Conservation (phyloP, 169 alveolate species). For the Cryptosporidium ubiquitum region DNA sequence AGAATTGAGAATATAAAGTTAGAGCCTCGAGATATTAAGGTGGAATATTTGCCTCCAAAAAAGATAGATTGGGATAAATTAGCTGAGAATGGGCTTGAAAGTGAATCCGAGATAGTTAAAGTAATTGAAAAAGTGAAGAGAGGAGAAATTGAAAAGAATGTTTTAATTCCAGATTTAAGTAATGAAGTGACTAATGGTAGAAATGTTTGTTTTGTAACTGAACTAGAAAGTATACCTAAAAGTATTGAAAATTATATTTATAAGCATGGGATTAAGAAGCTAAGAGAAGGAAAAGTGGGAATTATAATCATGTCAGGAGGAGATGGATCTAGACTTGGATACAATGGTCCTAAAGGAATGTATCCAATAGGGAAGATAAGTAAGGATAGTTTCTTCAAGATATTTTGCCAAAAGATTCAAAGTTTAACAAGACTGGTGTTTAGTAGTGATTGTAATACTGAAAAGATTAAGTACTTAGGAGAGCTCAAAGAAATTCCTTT, state of each 20-base stretch:
- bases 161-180: not conserved
- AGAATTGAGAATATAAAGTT: not conserved
- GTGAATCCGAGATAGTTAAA: not conserved
- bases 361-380: slow-evolving; percentile 83
- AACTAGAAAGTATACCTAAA: slow-evolving; percentile 1
- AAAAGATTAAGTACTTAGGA: not conserved
- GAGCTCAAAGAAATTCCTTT: slow-evolving; percentile 73
- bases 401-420: slow-evolving; percentile 81
- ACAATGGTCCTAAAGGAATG: slow-evolving; percentile 87
- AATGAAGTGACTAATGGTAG: not conserved
- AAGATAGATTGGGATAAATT: not conserved
- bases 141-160: not conserved
- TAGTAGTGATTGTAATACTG: not conserved
- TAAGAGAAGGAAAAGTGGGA: slow-evolving; percentile 85
- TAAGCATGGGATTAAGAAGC: slow-evolving; percentile 77
- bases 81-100: not conserved
- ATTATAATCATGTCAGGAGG: slow-evolving; percentile 89
- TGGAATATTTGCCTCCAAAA: not conserved
- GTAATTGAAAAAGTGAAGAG: not conserved
- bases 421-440: slow-evolving; percentile 77
- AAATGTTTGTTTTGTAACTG: not conserved
- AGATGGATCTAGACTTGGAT: slow-evolving; percentile 88
- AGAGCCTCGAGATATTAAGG: not conserved
- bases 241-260: not conserved
- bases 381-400: slow-evolving; percentile 82